A percentile compares a stretch with the other conserved stretches of the same genome.
Evolutionary conservation across 2,329 filamentous ascomycete genomes (phyloP).

Genomic region (Penicillium freii): DNA sequence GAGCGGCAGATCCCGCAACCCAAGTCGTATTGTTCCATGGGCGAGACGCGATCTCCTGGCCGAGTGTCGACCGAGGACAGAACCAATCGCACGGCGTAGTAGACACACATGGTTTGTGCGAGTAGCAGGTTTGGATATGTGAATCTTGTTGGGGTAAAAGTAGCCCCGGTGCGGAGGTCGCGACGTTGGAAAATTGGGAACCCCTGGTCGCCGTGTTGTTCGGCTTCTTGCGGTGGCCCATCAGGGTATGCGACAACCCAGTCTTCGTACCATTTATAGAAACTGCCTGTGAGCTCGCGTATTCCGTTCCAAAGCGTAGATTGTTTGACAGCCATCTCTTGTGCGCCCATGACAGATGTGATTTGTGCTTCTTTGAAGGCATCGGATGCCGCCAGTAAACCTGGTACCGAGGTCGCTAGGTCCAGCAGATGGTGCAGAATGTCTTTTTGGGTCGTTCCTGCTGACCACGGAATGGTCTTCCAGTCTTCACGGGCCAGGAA

Average conservation of each 20-base stretch:
- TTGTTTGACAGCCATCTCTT: slow-evolving; percentile 36
- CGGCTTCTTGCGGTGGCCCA: slow-evolving; percentile 30
- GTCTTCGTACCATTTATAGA: slow-evolving; percentile 33
- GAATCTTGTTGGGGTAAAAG: slow-evolving; percentile 31
- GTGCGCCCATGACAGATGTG: slow-evolving; percentile 25
- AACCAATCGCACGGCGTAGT: slow-evolving; percentile 34
- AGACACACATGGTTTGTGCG: slow-evolving; percentile 39
- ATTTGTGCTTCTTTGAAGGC: slow-evolving; percentile 26
- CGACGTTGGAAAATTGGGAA: slow-evolving; percentile 38
- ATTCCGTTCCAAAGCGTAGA: slow-evolving; percentile 37
- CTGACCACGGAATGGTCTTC: slow-evolving; percentile 42
- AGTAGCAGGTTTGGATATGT: slow-evolving; percentile 38
- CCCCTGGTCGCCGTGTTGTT: slow-evolving; percentile 22
- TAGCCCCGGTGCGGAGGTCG: slow-evolving; percentile 34
- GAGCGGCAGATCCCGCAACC: slow-evolving; percentile 38
- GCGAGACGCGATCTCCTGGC: slow-evolving; percentile 29
- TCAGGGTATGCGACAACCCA: slow-evolving; percentile 34
- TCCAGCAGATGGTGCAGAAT: slow-evolving; percentile 40
- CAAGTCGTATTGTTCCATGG: slow-evolving; percentile 34
- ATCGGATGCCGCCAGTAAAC: slow-evolving; percentile 33
- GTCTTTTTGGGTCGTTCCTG: slow-evolving; percentile 37
- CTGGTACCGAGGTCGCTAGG: slow-evolving; percentile 36
- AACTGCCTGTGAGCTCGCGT: slow-evolving; percentile 31
- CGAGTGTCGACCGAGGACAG: slow-evolving; percentile 36
- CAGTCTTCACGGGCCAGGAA: slow-evolving; percentile 40